Percentiles rank a stretch among this genome's conserved stretches.
phyloP scores from a whole-genome alignment of 2,329 filamentous ascomycete genomes.

The Ilyonectria mors-panacis region DNA sequence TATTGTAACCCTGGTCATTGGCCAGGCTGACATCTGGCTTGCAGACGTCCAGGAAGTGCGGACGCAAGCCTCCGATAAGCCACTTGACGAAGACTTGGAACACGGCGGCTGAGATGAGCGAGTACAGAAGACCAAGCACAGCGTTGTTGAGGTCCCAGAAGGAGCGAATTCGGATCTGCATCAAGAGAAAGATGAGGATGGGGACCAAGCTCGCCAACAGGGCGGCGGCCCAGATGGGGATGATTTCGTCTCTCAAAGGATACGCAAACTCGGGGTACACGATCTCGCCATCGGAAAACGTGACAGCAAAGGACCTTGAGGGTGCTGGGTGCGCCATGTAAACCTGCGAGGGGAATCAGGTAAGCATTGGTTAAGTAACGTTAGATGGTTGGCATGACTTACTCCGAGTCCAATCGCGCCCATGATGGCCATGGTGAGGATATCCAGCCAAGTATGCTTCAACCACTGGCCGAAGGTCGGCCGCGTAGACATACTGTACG shows the following conservation, averaged over 20 bases:
- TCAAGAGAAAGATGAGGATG: constrained; percentile 74
- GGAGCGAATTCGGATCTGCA: constrained; percentile 77
- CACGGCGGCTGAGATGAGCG: constrained; percentile 78
- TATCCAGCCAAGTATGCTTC: constrained; percentile 76
- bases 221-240: constrained; percentile 80
- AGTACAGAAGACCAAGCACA: constrained; percentile 77
- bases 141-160: constrained; percentile 83
- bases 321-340: constrained; percentile 77
- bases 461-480: constrained; percentile 80
- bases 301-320: constrained; percentile 78
- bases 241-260: constrained; percentile 77
- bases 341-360: constrained; percentile 57
- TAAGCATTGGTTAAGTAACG: neutral
- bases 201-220: constrained; percentile 76
- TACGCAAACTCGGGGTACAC: constrained; percentile 81
- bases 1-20: constrained; percentile 58
- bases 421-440: constrained; percentile 76
- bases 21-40: constrained; percentile 62
- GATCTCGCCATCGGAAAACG: constrained; percentile 76
- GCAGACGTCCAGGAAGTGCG: constrained; percentile 80
- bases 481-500: constrained; percentile 62
- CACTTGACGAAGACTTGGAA: constrained; percentile 85
- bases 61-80: constrained; percentile 81
- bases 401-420: constrained; percentile 78
- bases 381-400: constrained; percentile 46